A percentile compares a stretch with the other conserved stretches of the same genome.
These are phyloP conservation scores for Filobasidium uniguttulatum DNA, from an alignment of 1,284 basidiomycete species.

Conservation along the genomic window DNA sequence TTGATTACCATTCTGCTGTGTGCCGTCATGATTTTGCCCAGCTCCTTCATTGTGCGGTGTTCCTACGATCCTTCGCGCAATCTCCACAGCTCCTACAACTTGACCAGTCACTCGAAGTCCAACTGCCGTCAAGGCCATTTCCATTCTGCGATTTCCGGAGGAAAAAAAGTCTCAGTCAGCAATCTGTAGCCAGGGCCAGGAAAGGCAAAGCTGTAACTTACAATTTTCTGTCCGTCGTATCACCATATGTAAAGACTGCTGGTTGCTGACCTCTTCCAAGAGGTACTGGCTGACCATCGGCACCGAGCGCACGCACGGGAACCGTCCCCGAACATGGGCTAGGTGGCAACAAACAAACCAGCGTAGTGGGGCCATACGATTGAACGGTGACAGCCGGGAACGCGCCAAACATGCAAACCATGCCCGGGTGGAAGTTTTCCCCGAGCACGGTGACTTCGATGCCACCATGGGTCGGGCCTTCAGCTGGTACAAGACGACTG, in stretches of 20 bases:
- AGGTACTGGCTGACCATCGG: slow-evolving; percentile 28
- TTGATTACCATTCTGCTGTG: background rate
- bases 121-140: slow-evolving; percentile 84
- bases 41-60: slow-evolving; percentile 31
- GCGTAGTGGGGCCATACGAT: slow-evolving; percentile 83
- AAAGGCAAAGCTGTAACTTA: slow-evolving; percentile 46
- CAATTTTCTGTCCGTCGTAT: slow-evolving; percentile 65
- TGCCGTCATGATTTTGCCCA: background rate
- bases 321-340: slow-evolving; percentile 53
- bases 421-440: slow-evolving; percentile 54
- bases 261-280: slow-evolving; percentile 26
- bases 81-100: slow-evolving; percentile 13
- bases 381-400: slow-evolving; percentile 67
- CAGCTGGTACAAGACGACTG: slow-evolving; percentile 62
- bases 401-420: slow-evolving; percentile 74
- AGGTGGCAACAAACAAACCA: slow-evolving; percentile 84
- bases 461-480: slow-evolving; percentile 83
- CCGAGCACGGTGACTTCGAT: slow-evolving; percentile 91
- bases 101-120: slow-evolving; percentile 85
- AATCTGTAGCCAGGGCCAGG: slow-evolving; percentile 3
- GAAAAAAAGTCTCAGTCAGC: slow-evolving; percentile 21
- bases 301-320: slow-evolving; percentile 12
- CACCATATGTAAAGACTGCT: slow-evolving; percentile 14
- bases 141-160: slow-evolving; percentile 51
- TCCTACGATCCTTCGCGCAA: slow-evolving; percentile 33